A percentile compares a stretch with the other conserved stretches of the same genome.
These are phyloP conservation scores for Endothia cerciana DNA, from an alignment of 2,329 filamentous ascomycete genomes.

Conservation along the genomic window DNA sequence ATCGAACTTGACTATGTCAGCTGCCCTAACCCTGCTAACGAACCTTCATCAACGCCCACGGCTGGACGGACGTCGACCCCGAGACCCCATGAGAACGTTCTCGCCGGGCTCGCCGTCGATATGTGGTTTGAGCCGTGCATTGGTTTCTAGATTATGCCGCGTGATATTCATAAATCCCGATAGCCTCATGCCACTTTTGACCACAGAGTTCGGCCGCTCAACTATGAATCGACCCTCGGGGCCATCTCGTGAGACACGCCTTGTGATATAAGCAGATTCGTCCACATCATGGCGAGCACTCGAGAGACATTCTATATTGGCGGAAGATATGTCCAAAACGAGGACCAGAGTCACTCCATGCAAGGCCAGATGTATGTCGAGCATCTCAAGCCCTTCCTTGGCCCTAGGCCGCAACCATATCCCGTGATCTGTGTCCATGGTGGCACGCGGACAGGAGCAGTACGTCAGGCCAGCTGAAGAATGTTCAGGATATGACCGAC, in stretches of 20 bases:
- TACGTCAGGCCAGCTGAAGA: background rate
- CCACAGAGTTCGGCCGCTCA: background rate
- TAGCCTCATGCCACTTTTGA: too few species aligned
- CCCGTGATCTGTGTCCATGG: slow-evolving; percentile 23
- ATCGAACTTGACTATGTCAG: background rate
- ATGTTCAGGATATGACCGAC: background rate
- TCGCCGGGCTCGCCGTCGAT: too few species aligned
- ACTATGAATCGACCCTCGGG: background rate
- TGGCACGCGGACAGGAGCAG: slow-evolving; percentile 15
- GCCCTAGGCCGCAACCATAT: background rate
- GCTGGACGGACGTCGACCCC: too few species aligned
- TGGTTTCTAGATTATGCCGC: too few species aligned
- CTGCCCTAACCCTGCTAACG: background rate
- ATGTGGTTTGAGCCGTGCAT: too few species aligned
- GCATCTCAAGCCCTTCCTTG: slow-evolving; percentile 9
- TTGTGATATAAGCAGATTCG: background rate
- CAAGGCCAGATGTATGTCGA: slow-evolving; percentile 26
- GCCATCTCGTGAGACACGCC: background rate
- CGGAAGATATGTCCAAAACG: slow-evolving; percentile 1
- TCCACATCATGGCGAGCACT: background rate
- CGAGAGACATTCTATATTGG: slow-evolving; percentile 13
- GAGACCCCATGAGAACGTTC: too few species aligned
- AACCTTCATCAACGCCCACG: too few species aligned
- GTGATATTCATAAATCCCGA: too few species aligned
- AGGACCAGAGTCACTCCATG: slow-evolving; percentile 1